A percentile compares a stretch with the other conserved stretches of the same genome.
Conservation (phyloP, 371 early-diverging fungal species). For the Batkoa obscura region DNA sequence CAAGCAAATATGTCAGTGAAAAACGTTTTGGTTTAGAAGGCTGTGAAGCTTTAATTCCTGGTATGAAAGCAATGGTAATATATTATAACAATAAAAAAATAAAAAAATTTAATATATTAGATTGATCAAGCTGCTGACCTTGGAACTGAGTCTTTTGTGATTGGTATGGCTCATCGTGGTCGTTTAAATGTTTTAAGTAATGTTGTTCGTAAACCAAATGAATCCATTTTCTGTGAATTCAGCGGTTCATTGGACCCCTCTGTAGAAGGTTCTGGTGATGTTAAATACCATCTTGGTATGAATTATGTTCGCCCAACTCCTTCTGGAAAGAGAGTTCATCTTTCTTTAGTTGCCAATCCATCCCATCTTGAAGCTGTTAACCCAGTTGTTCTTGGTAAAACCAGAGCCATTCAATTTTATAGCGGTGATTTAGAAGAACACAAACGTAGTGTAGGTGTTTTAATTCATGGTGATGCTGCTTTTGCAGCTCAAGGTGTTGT, state of each 20-base stretch:
- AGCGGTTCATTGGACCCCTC: constrained; percentile 49
- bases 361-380: constrained; percentile 96
- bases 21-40: constrained; percentile 98
- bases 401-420: constrained; percentile 83
- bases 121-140: constrained; percentile 85
- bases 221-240: constrained; percentile 94
- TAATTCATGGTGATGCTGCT: constrained; percentile 95
- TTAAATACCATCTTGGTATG: constrained; percentile 95
- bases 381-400: constrained; percentile 94
- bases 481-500: constrained; percentile 95
- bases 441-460: constrained; percentile 68
- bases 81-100: background rate
- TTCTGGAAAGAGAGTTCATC: constrained; percentile 83
- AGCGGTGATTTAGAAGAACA: constrained; percentile 58
- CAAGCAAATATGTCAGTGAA: constrained; percentile 87
- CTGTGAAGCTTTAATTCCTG: constrained; percentile 88
- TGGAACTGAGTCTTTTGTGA: constrained; percentile 81
- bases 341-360: constrained; percentile 93
- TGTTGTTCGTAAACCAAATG: constrained; percentile 93
- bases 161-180: constrained; percentile 98
- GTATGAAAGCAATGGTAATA: constrained; percentile 85
- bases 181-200: constrained; percentile 94
- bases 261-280: constrained; percentile 93
- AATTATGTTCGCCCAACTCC: constrained; percentile 89
- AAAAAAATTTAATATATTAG: constrained; percentile 16